Conservation (phyloP, 1,139 yeast genomes). For the Magnusiomyces tetraspermus region DNA sequence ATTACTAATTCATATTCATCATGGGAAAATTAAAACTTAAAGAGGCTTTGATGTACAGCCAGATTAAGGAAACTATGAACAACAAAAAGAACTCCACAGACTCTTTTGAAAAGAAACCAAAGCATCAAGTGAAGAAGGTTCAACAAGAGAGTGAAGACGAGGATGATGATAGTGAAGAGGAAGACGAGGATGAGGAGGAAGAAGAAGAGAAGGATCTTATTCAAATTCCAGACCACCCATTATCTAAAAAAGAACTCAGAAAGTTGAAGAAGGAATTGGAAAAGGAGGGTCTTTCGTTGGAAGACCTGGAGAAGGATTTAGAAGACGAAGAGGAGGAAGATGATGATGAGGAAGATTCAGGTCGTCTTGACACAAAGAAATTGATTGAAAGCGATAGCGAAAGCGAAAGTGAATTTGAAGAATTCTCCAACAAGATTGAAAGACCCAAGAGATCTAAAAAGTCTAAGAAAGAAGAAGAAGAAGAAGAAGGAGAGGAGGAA, state of each 20-base stretch:
- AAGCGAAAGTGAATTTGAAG: constrained; percentile 14
- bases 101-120: background rate
- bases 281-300: constrained; percentile 16
- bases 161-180: constrained; percentile 12
- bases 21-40: constrained; percentile 3
- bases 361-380: constrained; percentile 14
- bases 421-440: constrained; percentile 3
- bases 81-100: background rate
- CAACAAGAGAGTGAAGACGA: constrained; percentile 12
- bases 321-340: constrained; percentile 14
- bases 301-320: constrained; percentile 15
- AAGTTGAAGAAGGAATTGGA: constrained; percentile 17
- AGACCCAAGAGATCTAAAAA: constrained; percentile 15
- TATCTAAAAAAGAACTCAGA: constrained; percentile 24
- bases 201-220: constrained; percentile 18
- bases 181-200: constrained; percentile 14
- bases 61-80: background rate
- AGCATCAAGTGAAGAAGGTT: constrained; percentile 7
- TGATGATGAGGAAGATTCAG: constrained; percentile 15
- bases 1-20: background rate
- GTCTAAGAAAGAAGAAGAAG: constrained; percentile 24
- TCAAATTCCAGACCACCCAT: constrained; percentile 17
- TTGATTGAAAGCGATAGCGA: constrained; percentile 15
- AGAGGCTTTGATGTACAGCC: background rate
- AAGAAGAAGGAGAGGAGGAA: constrained; percentile 32